Evolutionary conservation across 2,329 filamentous ascomycete species (phyloP).

Genomic region (Chalara sp.): DNA sequence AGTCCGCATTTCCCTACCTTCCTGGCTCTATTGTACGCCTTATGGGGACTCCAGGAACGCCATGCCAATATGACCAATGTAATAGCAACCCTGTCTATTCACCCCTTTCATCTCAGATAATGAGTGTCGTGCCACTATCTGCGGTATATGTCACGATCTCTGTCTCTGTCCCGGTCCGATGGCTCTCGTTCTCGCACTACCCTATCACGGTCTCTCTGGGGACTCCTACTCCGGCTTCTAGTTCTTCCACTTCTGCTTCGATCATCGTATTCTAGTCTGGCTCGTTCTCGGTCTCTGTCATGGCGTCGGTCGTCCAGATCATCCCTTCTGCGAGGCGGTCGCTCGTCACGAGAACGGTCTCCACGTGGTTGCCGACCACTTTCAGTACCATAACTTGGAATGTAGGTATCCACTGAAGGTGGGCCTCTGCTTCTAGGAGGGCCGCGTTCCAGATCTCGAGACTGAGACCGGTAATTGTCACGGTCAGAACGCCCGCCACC

Average conservation of each 20-base stretch:
- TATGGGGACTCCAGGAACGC: neutral
- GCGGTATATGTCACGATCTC: conserved; percentile 16
- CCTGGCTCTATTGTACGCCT: too few relatives aligned
- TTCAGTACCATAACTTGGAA: conserved; percentile 39
- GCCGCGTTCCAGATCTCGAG: conserved; percentile 25
- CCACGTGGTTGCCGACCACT: conserved; percentile 28
- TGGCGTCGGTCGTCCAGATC: conserved; percentile 32
- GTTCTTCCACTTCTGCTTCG: conserved; percentile 26
- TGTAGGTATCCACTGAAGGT: conserved; percentile 41
- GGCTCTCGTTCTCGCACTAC: conserved; percentile 35
- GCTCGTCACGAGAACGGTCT: conserved; percentile 21
- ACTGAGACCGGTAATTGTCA: conserved; percentile 34
- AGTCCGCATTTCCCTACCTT: too few relatives aligned
- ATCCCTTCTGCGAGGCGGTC: conserved; percentile 28
- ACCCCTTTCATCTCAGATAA: neutral
- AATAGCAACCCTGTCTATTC: neutral
- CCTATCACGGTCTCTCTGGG: conserved; percentile 28
- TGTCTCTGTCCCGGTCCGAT: conserved; percentile 16
- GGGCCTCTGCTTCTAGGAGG: conserved; percentile 17
- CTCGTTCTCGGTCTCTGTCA: conserved; percentile 32
- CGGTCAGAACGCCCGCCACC: conserved; percentile 27
- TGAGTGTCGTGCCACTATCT: conserved; percentile 7
- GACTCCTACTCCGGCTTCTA: conserved; percentile 40
- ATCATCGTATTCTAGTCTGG: conserved; percentile 28
- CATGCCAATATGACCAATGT: neutral